Conservation (phyloP, 2,329 filamentous ascomycete species). For the Colletotrichum magnum region DNA sequence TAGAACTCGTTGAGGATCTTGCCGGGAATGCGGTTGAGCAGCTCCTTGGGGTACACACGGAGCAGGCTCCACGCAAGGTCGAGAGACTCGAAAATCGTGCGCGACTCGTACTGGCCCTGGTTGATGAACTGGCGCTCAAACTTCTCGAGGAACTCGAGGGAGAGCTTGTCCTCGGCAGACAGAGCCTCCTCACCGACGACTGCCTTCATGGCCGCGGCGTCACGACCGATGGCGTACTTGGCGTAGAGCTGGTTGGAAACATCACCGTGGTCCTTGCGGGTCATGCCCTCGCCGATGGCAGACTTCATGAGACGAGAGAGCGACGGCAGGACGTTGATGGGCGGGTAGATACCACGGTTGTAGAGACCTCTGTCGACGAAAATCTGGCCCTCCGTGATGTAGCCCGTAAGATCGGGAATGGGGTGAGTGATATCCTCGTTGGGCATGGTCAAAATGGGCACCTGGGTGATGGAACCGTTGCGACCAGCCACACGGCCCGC, state of each 20-base stretch:
- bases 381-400: slow-evolving; percentile 99
- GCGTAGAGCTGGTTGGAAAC: slow-evolving; percentile 99
- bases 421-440: slow-evolving; percentile 99
- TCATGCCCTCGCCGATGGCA: slow-evolving; percentile 97
- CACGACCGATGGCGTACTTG: slow-evolving; percentile 99
- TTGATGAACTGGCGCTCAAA: slow-evolving; percentile 96
- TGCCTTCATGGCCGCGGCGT: slow-evolving; percentile 98
- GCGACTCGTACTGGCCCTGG: slow-evolving; percentile 92
- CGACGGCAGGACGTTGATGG: slow-evolving; percentile 98
- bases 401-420: slow-evolving; percentile 98
- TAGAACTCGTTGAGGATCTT: slow-evolving; percentile 89
- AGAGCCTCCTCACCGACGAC: slow-evolving; percentile 98
- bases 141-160: slow-evolving; percentile 97
- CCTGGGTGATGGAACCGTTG: slow-evolving; percentile 98
- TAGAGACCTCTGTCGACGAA: slow-evolving; percentile 93
- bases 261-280: slow-evolving; percentile 95
- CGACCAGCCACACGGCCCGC: slow-evolving; percentile 97
- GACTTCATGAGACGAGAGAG: slow-evolving; percentile 99
- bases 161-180: slow-evolving; percentile 96
- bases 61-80: slow-evolving; percentile 97
- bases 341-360: slow-evolving; percentile 98
- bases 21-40: slow-evolving; percentile 93
- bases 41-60: slow-evolving; percentile 96
- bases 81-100: slow-evolving; percentile 92
- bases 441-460: slow-evolving; percentile 98